phyloP scores from a whole-genome alignment of 2,329 filamentous ascomycete genomes.

The Nemania bipapillata region DNA sequence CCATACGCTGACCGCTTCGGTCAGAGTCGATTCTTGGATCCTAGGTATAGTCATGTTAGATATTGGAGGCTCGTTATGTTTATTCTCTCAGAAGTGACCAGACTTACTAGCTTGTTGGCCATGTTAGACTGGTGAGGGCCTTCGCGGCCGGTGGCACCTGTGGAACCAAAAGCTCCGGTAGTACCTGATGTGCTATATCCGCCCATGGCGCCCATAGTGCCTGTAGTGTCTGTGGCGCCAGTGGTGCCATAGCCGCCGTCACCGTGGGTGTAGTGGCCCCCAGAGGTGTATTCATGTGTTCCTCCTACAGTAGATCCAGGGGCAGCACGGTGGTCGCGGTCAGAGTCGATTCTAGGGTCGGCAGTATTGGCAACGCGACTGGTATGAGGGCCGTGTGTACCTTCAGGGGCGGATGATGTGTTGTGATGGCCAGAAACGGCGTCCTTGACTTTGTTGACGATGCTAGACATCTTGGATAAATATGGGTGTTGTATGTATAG shows the following conservation, averaged over 20 bases:
- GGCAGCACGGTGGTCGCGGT: conserved; percentile 50
- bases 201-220: too few species aligned
- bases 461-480: conserved; percentile 63
- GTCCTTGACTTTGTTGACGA: conserved; percentile 71
- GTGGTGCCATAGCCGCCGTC: conserved; percentile 5
- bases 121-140: conserved; percentile 62
- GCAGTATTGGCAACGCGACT: conserved; percentile 47
- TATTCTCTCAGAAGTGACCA: background rate
- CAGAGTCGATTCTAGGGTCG: conserved; percentile 52
- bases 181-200: conserved; percentile 7
- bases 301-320: conserved; percentile 44
- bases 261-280: conserved; percentile 40
- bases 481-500: conserved; percentile 10
- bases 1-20: conserved; percentile 48
- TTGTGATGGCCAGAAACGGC: conserved; percentile 60
- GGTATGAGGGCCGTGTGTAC: conserved; percentile 50
- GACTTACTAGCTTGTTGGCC: conserved; percentile 57
- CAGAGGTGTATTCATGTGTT: conserved; percentile 40
- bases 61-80: background rate
- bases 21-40: conserved; percentile 68
- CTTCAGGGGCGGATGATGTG: conserved; percentile 44
- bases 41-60: conserved; percentile 10
- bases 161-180: conserved; percentile 40
- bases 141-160: conserved; percentile 41
- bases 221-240: conserved; percentile 11